Evolutionary conservation across 75 land plant species (phyloP), one percentile per base, ranked within the genome.

Genomic region (Ceratopteris richardii): DNA sequence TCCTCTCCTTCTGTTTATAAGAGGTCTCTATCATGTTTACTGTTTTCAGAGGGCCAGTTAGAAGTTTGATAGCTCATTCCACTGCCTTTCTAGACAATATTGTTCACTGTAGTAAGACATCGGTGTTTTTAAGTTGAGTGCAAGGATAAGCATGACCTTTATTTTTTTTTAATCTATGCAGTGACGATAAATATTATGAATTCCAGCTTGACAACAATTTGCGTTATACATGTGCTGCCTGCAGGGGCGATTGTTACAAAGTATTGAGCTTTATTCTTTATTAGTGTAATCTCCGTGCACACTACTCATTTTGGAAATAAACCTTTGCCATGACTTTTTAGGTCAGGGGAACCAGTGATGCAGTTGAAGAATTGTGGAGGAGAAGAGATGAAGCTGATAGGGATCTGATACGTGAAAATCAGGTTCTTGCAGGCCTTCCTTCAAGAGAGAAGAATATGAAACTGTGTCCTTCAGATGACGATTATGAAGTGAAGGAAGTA

Each of bases 171-270:
- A 25, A 43, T 53, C 59, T 73, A n/a, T n/a, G 69, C 87, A 94
- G 98, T 83, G 98, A 86, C 62, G 96, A 90, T 57, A 89, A 79
- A 43, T 94, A 85, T 52, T 60, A 75, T 71, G 80, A 89, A 60
- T 94, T 89, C 62, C 93, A 94, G 78, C 71, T 73, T 29, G 86
- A 86, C 71, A 62, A 65, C 27, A 72, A 89, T 60, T 76, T 94
- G 22, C 69, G 70, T 1, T 94, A 88, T 60, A 77, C 44, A 62
- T 94, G 98, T 74, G 76, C 98, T 52, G 81, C 96, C 37, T 94
- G 98, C 59, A 90, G 98, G 64, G 96, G 96, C 25, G 98, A 89
- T 36, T 89, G 90, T 71, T 72, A 85, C 64, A 76, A 86, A 86
- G 98, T 93, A 39, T 10, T 6, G 56, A 42, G n/a, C 47, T 31